A percentile compares a stretch with the other conserved stretches of the same genome.
Evolutionary conservation across 2,329 filamentous ascomycete genomes (phyloP).

Genomic region (Onygena corvina): DNA sequence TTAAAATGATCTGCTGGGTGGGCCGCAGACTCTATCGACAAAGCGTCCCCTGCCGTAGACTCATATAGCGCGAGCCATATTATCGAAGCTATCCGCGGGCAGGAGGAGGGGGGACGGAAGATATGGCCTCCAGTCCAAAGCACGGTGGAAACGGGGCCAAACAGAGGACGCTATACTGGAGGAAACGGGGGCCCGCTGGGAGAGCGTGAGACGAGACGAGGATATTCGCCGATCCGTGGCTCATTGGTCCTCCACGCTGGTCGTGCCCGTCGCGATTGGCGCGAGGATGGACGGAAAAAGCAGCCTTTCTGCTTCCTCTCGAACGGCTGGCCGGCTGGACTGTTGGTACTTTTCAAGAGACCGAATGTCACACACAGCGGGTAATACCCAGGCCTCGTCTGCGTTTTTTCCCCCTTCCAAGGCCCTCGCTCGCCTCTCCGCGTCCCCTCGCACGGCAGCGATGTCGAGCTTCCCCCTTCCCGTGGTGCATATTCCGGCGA

Average conservation of each 20-base stretch:
- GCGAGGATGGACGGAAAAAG: background rate
- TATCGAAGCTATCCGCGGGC: no score
- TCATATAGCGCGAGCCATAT: background rate
- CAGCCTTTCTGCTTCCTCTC: background rate
- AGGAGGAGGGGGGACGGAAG: no score
- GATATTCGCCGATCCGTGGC: conserved; percentile 5
- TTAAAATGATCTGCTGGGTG: conserved; percentile 5
- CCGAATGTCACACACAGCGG: background rate
- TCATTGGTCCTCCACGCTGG: conserved; percentile 4
- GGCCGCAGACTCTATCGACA: background rate
- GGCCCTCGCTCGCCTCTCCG: no score
- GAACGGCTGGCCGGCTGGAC: background rate
- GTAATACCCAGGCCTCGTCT: conserved; percentile 1
- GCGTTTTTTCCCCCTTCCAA: no score
- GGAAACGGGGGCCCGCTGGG: background rate
- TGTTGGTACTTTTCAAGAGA: no score
- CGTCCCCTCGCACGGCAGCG: background rate
- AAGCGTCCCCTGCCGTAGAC: background rate
- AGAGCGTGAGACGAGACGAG: background rate
- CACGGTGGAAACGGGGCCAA: background rate
- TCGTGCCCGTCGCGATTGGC: conserved; percentile 3
- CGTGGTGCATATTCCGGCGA: conserved; percentile 5
- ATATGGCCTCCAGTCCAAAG: no score
- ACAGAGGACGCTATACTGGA: background rate
- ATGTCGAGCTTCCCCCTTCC: conserved; percentile 3